Conservation (phyloP, 495 filamentous ascomycete species). For the Aspergillus bridgeri region DNA sequence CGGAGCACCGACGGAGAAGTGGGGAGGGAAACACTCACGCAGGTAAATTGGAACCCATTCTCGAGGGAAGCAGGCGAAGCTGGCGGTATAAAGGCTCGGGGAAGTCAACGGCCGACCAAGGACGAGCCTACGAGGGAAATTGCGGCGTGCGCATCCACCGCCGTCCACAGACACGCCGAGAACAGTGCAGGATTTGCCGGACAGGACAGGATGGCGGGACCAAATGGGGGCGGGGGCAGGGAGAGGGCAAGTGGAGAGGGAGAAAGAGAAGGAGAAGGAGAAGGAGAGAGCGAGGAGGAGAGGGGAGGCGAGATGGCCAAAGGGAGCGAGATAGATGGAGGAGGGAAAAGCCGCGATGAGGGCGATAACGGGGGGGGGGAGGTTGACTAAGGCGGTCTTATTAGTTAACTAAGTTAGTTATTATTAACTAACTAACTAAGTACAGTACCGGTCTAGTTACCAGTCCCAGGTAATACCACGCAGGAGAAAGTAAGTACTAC, state of each 20-base stretch:
- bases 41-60: conserved; percentile 60
- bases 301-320: conserved; percentile 17
- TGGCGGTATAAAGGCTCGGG: conserved; percentile 28
- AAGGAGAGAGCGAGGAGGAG: conserved; percentile 13
- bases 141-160: conserved; percentile 43
- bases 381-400: background rate
- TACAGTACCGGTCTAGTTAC: no score
- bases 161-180: conserved; percentile 22
- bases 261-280: background rate
- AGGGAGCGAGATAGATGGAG: conserved; percentile 16
- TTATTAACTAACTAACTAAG: no score
- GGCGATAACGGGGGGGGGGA: conserved; percentile 23
- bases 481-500: no score
- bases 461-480: no score
- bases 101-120: conserved; percentile 40
- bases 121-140: conserved; percentile 36
- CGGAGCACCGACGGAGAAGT: conserved; percentile 9
- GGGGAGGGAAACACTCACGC: conserved; percentile 41
- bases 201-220: conserved; percentile 11
- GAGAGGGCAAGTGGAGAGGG: conserved; percentile 2
- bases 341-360: conserved; percentile 6
- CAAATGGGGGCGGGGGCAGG: conserved; percentile 11
- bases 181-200: conserved; percentile 17
- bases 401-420: background rate
- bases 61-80: conserved; percentile 26